These are phyloP conservation scores for Aspergillus saccharolyticus DNA, from an alignment of 495 filamentous ascomycete species.

Conservation along the genomic window DNA sequence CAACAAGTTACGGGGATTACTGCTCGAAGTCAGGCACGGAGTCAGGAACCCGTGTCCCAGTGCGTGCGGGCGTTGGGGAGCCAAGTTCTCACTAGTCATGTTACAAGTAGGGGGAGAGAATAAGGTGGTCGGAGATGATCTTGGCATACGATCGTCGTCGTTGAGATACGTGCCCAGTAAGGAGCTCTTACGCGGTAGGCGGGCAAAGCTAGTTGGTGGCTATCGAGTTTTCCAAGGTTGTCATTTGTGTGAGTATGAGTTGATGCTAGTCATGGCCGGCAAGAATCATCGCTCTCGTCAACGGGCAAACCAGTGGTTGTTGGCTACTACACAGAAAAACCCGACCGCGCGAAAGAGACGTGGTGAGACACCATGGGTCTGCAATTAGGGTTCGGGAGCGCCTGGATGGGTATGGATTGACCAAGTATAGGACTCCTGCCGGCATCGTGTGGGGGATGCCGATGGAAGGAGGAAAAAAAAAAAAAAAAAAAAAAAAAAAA, in stretches of 20 bases:
- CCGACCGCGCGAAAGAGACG: not conserved
- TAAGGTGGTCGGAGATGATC: not conserved
- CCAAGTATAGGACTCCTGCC: not conserved
- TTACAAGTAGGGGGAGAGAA: not conserved
- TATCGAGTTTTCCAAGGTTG: not conserved
- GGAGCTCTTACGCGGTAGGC: not conserved
- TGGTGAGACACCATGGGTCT: slow-evolving; percentile 12
- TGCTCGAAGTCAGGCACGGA: not conserved
- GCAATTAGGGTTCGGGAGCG: slow-evolving; percentile 8
- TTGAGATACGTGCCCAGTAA: not conserved
- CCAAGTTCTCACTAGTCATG: not conserved
- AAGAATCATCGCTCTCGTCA: no score
- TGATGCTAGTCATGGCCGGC: no score
- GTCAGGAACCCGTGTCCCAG: not conserved
- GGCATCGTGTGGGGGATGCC: not conserved
- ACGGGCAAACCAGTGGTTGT: no score
- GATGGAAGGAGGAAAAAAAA: not conserved
- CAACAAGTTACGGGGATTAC: not conserved
- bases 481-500: not conserved
- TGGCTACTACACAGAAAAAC: not conserved
- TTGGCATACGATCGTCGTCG: not conserved
- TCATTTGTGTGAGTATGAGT: not conserved
- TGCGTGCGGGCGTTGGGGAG: not conserved
- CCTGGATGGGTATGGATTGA: slow-evolving; percentile 3
- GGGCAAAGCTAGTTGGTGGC: not conserved